Percentiles rank a stretch among this genome's conserved stretches.
phyloP scores from a whole-genome alignment of 2,329 filamentous ascomycete species.

The Ciborinia camelliae region DNA sequence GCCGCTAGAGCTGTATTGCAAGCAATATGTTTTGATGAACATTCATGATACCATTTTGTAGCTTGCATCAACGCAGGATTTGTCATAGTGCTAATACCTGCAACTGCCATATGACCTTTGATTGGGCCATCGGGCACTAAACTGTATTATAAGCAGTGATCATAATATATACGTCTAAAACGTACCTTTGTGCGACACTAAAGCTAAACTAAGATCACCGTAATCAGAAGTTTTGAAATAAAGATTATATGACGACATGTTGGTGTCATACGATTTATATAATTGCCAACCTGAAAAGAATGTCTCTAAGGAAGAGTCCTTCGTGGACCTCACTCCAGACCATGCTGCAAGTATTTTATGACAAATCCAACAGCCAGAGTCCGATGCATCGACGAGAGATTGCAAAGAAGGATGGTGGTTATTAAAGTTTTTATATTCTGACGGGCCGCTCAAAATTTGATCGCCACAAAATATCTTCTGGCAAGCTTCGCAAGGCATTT shows the following conservation, averaged over 20 bases:
- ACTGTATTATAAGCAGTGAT: neutral
- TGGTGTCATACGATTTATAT: accelerated
- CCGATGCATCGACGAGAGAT: neutral
- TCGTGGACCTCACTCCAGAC: accelerated
- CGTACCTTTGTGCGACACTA: neutral
- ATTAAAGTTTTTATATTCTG: no score
- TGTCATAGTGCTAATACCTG: neutral
- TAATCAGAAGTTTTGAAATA: accelerated
- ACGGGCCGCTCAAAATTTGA: no score
- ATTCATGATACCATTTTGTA: neutral
- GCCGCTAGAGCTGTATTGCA: neutral
- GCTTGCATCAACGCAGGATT: neutral
- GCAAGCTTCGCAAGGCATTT: neutral
- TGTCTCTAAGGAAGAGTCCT: neutral
- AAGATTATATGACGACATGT: neutral
- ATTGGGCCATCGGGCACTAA: neutral
- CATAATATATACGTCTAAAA: neutral
- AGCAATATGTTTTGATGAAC: neutral
- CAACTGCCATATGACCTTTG: neutral
- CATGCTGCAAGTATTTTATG: neutral
- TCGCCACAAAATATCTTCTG: neutral
- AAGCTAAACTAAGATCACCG: neutral
- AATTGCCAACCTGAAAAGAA: neutral
- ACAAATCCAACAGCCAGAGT: slow-evolving; percentile 6
- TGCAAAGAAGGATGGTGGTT: slow-evolving; percentile 8